Conservation (phyloP, 2,329 filamentous ascomycete genomes). For the Kalmusia sp. region DNA sequence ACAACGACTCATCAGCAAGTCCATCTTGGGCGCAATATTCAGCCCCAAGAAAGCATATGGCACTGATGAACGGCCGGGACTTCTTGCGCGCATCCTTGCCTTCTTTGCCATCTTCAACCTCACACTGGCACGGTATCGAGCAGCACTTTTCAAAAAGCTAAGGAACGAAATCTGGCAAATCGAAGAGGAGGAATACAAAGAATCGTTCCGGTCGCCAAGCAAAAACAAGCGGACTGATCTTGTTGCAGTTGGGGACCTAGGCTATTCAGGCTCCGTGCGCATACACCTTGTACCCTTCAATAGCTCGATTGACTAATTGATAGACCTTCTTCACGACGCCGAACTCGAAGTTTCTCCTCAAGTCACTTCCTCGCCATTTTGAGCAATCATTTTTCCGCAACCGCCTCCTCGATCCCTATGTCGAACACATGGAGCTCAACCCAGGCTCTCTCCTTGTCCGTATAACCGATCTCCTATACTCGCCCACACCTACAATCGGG, state of each 20-base stretch:
- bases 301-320: slow-evolving; percentile 12
- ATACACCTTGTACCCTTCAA: not conserved
- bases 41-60: slow-evolving; percentile 24
- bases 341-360: slow-evolving; percentile 73
- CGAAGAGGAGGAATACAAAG: slow-evolving; percentile 61
- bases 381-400: slow-evolving; percentile 74
- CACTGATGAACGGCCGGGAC: slow-evolving; percentile 26
- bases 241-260: slow-evolving; percentile 70
- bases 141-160: slow-evolving; percentile 59
- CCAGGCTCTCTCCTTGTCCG: slow-evolving; percentile 70
- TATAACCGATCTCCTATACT: slow-evolving; percentile 73
- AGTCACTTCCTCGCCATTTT: slow-evolving; percentile 72
- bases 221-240: slow-evolving; percentile 53
- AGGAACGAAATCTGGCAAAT: slow-evolving; percentile 61
- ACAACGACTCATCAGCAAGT: slow-evolving; percentile 45
- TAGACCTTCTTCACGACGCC: slow-evolving; percentile 74
- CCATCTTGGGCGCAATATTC: slow-evolving; percentile 47
- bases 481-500: slow-evolving; percentile 64
- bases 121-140: slow-evolving; percentile 55
- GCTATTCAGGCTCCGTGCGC: slow-evolving; percentile 72
- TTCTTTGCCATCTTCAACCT: slow-evolving; percentile 64
- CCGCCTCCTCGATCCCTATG: slow-evolving; percentile 71
- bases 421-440: slow-evolving; percentile 67
- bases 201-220: slow-evolving; percentile 57
- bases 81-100: slow-evolving; percentile 55